A percentile compares a stretch with the other conserved stretches of the same genome.
Conservation (phyloP, 768 basidiomycete genomes). For the Serendipita sp. region DNA sequence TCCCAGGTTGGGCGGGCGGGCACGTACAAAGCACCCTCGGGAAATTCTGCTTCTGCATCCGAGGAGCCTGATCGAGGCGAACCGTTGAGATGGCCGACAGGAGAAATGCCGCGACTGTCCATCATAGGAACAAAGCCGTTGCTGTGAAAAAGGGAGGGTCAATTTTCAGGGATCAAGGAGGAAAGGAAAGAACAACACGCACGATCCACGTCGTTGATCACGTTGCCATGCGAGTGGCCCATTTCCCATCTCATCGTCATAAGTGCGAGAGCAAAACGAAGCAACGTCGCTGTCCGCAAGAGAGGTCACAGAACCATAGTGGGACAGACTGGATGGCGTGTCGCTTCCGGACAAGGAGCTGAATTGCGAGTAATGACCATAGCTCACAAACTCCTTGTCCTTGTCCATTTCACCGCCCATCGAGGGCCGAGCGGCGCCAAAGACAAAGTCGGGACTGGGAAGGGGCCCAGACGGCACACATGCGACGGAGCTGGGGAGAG, state of each 20-base stretch:
- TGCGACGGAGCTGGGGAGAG: conserved; percentile 4
- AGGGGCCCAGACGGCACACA: conserved; percentile 11
- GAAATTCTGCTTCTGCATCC: background rate
- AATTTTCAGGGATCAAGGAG: background rate
- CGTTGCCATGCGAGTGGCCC: background rate
- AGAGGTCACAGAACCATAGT: conserved; percentile 12
- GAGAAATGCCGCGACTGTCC: background rate
- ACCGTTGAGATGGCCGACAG: background rate
- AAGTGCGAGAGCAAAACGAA: background rate
- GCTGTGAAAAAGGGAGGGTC: background rate
- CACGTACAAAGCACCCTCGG: background rate
- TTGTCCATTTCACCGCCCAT: background rate
- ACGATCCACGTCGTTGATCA: conserved; percentile 3
- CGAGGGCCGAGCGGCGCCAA: conserved; percentile 7
- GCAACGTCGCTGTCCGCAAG: background rate
- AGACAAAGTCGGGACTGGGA: conserved; percentile 12
- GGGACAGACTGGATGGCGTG: conserved; percentile 8
- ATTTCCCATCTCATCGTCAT: background rate
- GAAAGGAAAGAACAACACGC: background rate
- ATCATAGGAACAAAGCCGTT: background rate
- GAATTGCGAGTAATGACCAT: conserved; percentile 8
- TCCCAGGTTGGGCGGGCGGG: background rate
- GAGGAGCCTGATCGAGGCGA: background rate
- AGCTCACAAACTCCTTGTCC: conserved; percentile 3
- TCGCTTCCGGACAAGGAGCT: conserved; percentile 8